phyloP scores from a whole-genome alignment of 2,329 filamentous ascomycete genomes.

The Phaeosphaeriaceae sp. region DNA sequence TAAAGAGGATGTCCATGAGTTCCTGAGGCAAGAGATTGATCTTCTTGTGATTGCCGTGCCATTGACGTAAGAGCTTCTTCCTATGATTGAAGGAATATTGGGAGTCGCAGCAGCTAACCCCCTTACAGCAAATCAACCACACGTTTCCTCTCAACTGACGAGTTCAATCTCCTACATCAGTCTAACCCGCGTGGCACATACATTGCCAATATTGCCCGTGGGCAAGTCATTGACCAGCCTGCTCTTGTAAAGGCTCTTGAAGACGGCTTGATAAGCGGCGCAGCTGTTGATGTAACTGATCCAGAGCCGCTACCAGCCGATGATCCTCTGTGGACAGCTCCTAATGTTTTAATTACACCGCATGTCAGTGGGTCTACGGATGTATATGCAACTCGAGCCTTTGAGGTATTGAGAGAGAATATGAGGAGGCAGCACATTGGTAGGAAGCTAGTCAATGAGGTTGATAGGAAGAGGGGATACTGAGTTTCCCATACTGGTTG shows the following conservation, averaged over 20 bases:
- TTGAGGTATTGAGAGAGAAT: constrained; percentile 66
- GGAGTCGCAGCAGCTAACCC: constrained; percentile 5
- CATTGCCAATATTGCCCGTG: constrained; percentile 74
- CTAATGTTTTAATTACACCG: constrained; percentile 73
- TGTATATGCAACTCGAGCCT: constrained; percentile 62
- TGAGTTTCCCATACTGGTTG: constrained; percentile 33
- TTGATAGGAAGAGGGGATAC: constrained; percentile 67
- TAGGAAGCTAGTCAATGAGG: constrained; percentile 65
- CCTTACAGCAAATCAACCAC: constrained; percentile 53
- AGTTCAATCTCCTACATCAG: constrained; percentile 62
- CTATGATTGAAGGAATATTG: not conserved
- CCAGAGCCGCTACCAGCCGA: constrained; percentile 75
- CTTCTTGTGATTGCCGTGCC: constrained; percentile 64
- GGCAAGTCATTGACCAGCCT: constrained; percentile 65
- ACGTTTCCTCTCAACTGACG: constrained; percentile 60
- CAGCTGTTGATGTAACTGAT: constrained; percentile 79
- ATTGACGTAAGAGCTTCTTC: constrained; percentile 52
- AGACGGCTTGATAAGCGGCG: constrained; percentile 64
- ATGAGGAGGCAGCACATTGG: constrained; percentile 60
- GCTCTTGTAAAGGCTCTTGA: constrained; percentile 69
- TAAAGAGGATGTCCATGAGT: constrained; percentile 59
- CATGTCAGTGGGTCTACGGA: constrained; percentile 64
- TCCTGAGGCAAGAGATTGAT: constrained; percentile 63
- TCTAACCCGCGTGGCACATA: constrained; percentile 58
- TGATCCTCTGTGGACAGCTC: constrained; percentile 71